phyloP scores from a whole-genome alignment of 768 basidiomycete genomes.

The Postia placenta region DNA sequence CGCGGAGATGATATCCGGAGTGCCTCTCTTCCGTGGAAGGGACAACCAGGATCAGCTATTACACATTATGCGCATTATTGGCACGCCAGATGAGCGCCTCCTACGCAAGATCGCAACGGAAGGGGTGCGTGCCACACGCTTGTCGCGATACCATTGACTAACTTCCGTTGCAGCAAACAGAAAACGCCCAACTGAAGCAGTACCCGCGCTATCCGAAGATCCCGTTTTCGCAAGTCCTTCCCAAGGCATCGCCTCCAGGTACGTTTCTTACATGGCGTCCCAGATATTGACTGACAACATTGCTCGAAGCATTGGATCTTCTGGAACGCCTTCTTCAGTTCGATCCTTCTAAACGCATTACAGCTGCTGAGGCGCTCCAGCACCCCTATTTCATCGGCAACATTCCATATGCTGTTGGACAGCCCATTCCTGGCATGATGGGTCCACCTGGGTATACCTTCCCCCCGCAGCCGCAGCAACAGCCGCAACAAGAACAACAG shows the following conservation, averaged over 20 bases:
- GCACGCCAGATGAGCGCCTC: slow-evolving; percentile 86
- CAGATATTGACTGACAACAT: background rate
- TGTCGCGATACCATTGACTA: background rate
- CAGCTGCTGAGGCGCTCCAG: slow-evolving; percentile 83
- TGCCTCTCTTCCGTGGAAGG: slow-evolving; percentile 92
- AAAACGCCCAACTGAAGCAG: slow-evolving; percentile 72
- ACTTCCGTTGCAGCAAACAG: slow-evolving; percentile 30
- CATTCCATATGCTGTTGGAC: slow-evolving; percentile 28
- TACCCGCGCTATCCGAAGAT: slow-evolving; percentile 87
- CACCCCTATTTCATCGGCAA: slow-evolving; percentile 82
- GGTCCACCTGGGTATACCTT: slow-evolving; percentile 65
- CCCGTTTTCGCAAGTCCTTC: slow-evolving; percentile 72
- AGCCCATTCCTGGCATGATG: slow-evolving; percentile 49
- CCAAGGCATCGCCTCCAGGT: slow-evolving; percentile 85
- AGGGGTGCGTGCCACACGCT: slow-evolving; percentile 52
- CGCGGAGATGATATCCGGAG: slow-evolving; percentile 98
- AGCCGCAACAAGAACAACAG: slow-evolving; percentile 46
- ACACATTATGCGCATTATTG: slow-evolving; percentile 95
- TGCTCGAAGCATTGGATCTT: slow-evolving; percentile 69
- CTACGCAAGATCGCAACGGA: slow-evolving; percentile 86
- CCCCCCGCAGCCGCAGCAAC: slow-evolving; percentile 45
- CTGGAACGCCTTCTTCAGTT: slow-evolving; percentile 94
- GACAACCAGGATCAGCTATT: slow-evolving; percentile 98
- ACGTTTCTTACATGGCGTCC: slow-evolving; percentile 8
- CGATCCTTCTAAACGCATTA: slow-evolving; percentile 87